A percentile compares a stretch with the other conserved stretches of the same genome.
These are phyloP conservation scores for Pseudopyricularia cyperi DNA, from an alignment of 2,329 filamentous ascomycete species.

Conservation along the genomic window DNA sequence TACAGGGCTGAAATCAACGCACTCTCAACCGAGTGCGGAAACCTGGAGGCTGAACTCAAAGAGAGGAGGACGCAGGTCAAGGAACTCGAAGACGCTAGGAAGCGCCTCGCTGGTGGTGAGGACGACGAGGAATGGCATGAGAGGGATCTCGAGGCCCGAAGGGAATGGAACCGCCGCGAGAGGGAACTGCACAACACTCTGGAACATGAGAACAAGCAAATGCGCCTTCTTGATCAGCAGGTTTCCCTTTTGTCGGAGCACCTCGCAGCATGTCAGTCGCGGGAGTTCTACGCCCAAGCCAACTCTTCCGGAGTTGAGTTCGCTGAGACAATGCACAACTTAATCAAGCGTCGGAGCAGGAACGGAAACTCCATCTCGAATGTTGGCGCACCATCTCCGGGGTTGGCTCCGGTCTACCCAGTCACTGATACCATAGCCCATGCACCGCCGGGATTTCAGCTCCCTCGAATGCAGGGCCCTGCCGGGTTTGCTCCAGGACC, in stretches of 20 bases:
- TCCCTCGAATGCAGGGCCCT: constrained; percentile 23
- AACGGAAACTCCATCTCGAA: constrained; percentile 34
- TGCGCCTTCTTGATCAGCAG: constrained; percentile 29
- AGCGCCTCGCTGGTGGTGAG: constrained; percentile 47
- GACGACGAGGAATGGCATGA: constrained; percentile 44
- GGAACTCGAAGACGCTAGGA: constrained; percentile 57
- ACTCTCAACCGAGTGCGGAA: constrained; percentile 50
- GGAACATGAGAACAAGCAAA: constrained; percentile 31
- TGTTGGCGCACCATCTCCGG: constrained; percentile 24
- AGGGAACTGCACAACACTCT: constrained; percentile 38
- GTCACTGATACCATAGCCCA: constrained; percentile 25
- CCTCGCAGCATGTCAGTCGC: background rate
- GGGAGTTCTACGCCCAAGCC: constrained; percentile 1
- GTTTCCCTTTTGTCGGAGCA: constrained; percentile 12
- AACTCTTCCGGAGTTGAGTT: constrained; percentile 30
- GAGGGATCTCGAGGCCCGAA: constrained; percentile 35
- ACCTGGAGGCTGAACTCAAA: constrained; percentile 60
- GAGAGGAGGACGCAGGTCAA: constrained; percentile 61
- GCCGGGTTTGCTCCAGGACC: constrained; percentile 38
- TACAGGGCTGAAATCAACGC: constrained; percentile 39
- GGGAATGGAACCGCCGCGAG: constrained; percentile 41
- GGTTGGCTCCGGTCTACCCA: constrained; percentile 23
- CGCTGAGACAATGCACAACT: constrained; percentile 21
- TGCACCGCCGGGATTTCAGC: constrained; percentile 28
- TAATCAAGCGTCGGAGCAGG: constrained; percentile 29